Evolutionary conservation across 225 moss, liverwort and hornwort species (phyloP).

Genomic region (Marchantia paleacea): DNA sequence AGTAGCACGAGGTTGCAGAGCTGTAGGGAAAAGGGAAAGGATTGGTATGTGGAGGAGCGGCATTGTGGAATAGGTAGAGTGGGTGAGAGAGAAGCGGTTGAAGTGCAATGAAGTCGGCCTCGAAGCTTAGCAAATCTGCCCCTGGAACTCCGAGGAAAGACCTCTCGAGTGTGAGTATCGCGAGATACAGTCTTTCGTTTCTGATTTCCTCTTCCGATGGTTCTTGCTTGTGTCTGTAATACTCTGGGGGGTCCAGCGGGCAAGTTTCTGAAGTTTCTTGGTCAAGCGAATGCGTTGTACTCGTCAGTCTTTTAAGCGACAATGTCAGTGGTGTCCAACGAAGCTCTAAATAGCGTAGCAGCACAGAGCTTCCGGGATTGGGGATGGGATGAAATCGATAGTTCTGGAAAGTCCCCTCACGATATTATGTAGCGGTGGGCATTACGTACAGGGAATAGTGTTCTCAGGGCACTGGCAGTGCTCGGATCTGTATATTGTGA

Average conservation of each 20-base stretch:
- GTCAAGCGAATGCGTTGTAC: not conserved
- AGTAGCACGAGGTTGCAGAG: slow-evolving; percentile 1
- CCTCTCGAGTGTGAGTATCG: slow-evolving; percentile 47
- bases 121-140: slow-evolving; percentile 37
- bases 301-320: not conserved
- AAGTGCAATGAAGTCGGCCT: slow-evolving; percentile 36
- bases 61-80: not conserved
- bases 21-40: not conserved
- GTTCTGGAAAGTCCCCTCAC: not conserved
- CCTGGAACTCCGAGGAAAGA: slow-evolving; percentile 46
- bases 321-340: not conserved
- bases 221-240: slow-evolving; percentile 22
- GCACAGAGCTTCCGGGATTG: not conserved
- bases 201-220: slow-evolving; percentile 3
- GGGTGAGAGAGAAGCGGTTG: not conserved
- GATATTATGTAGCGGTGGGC: not conserved
- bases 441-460: not conserved
- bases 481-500: not conserved
- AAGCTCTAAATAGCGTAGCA: not conserved
- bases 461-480: not conserved
- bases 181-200: slow-evolving; percentile 21
- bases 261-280: not conserved
- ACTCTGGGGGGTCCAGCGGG: slow-evolving; percentile 5
- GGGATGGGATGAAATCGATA: not conserved
- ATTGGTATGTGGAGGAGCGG: not conserved